phyloP scores from a whole-genome alignment of 2,329 filamentous ascomycete genomes.

The Whalleya microplaca region DNA sequence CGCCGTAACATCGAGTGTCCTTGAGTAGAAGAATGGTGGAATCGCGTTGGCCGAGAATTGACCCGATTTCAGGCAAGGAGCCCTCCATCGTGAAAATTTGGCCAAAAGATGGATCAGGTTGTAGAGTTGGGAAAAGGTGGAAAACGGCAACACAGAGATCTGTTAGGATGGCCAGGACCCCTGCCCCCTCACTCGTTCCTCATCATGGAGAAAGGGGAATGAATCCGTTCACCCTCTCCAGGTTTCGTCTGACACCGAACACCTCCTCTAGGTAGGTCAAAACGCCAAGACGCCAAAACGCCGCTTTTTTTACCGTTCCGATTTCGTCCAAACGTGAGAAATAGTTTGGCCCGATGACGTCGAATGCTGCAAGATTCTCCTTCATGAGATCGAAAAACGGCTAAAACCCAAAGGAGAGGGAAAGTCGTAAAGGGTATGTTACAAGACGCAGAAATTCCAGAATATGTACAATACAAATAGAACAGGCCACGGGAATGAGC shows the following conservation, averaged over 20 bases:
- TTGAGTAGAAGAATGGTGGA: conserved; percentile 1
- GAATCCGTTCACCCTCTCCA: conserved; percentile 21
- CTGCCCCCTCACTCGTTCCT: conserved; percentile 14
- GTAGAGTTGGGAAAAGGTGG: conserved; percentile 2
- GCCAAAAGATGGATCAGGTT: conserved; percentile 3
- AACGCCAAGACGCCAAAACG: conserved; percentile 32
- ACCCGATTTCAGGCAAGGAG: neutral
- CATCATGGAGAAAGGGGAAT: conserved; percentile 11
- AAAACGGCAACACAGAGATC: conserved; percentile 1
- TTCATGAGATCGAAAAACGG: conserved; percentile 31
- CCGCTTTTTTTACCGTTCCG: conserved; percentile 30
- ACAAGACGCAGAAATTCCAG: too few relatives aligned
- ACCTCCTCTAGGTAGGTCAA: conserved; percentile 18
- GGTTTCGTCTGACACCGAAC: conserved; percentile 17
- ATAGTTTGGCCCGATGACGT: conserved; percentile 31
- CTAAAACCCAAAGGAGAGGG: conserved; percentile 30
- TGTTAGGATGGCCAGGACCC: conserved; percentile 1
- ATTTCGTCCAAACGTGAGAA: conserved; percentile 35
- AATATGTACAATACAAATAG: conserved; percentile 39
- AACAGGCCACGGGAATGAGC: conserved; percentile 10
- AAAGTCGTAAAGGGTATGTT: too few relatives aligned
- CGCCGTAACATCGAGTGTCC: conserved; percentile 4
- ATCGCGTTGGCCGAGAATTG: conserved; percentile 8
- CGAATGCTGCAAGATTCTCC: conserved; percentile 34
- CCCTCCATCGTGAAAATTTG: conserved; percentile 8